Base-by-base conservation (phyloP, 2,329 filamentous ascomycete genomes). In the Diaporthe vexans region DNA sequence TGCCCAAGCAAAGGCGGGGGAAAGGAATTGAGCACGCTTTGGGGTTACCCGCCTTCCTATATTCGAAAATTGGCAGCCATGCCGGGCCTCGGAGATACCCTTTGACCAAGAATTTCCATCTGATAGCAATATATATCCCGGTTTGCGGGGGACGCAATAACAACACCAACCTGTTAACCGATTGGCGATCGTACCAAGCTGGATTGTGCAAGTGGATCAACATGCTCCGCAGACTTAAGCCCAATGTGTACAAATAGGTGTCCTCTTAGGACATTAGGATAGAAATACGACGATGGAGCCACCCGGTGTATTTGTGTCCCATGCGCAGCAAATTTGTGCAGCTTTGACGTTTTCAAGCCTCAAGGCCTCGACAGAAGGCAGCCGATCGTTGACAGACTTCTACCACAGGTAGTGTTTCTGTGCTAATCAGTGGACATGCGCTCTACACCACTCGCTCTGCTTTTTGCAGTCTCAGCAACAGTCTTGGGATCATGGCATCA, bases 101-200 rank as follows among this genome's bases (percentile, higher is more conserved):
- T 1, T 17, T 51, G 21, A 11, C 19, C 24, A 52, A 8, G 4
- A n/a, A 35, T 35, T 52, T 11, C 29, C 61, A 67, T 67, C 61
- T 67, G 61, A 67, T 67, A 67, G 61, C 21, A 67, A 51, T 51
- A n/a, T 51, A 63, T 35, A 33, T 8, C 17, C 40, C 59, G 15
- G 59, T 26, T 4, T 3, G 11, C 33, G 9, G 40, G 24, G 59
- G 43, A 2, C 59, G 11, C 26, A 65, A 17, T 33, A 48, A 35
- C 26, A 19, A 24, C n/a, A 17, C 19, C 13, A 24, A 13, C 10
- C 19, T 8, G 61, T 37, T 24, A 3, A n/a, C n/a, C 13, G 10
- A 26, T 43, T 43, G 59, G 19, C 21, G 19, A 67, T 67, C 43
- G 24, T 21, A 51, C 24, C 19, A 37, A 24, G 59, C 40, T 21